Evolutionary conservation across 345 rosid species (phyloP), one percentile per base, ranked within the genome.

Genomic region (Corymbia maculata): DNA sequence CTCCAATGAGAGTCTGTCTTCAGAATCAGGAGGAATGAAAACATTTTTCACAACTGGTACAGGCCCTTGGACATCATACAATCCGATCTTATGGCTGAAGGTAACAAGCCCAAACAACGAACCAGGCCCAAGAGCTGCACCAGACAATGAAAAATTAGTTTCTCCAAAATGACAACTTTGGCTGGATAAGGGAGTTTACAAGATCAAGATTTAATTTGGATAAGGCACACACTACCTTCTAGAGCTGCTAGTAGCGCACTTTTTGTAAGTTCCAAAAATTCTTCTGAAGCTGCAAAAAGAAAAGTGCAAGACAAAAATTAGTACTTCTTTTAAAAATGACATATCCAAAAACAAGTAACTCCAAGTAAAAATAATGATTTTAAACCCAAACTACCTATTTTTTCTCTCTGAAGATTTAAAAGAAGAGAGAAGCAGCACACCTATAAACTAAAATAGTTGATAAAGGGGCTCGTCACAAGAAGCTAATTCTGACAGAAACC

Each of bases 11-110:
- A 96, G 91, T 84, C 94, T 91, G 87, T 94, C 95, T 87, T 97
- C 98, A 5, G 90, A 79, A 91, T 96, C 99, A 14, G 95, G 93
- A 84, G 95, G 96, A 89, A 98, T 93, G 91, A 97, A 97, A 53
- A 95, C 95, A 90, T 97, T 98, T 92, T 97, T 98, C 85, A 96
- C 95, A 86, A 98, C 94, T 66, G 97, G 95, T 89, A 98, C 90
- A 91, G 98, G 98, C 59, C 99, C 98, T 93, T 98, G 99, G 91
- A 98, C 97, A 93, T 98, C 98, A 92, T 96, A 98, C 84, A 98
- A 89, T 36, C 99, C 99, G 44, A 98, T 90, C 92, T 96, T 98
- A 94, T 96, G 99, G 92, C 99, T 94, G 89, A 97, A 98, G 24
- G 99, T 98, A 86, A 94, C 96, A 87, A 98, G 96, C 51, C 99